These are phyloP conservation scores for Petrea volubilis DNA, from an alignment of 257 asterid genomes.

Conservation along the genomic window DNA sequence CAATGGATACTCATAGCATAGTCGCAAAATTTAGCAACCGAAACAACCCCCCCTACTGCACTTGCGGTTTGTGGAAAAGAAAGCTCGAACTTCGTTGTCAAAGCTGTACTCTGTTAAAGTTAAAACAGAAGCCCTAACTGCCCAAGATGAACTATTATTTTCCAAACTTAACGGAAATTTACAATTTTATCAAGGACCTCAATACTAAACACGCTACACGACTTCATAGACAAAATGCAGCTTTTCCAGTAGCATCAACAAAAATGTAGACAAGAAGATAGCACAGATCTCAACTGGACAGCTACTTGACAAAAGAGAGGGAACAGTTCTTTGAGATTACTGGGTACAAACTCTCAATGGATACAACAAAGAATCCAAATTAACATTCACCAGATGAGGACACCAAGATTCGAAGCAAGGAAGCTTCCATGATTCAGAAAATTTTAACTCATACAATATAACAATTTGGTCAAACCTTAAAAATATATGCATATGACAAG, in stretches of 20 bases:
- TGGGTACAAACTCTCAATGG: not conserved
- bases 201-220: not conserved
- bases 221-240: conserved; percentile 4
- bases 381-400: not conserved
- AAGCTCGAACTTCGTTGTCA: not conserved
- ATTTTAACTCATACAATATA: not conserved
- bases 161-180: not conserved
- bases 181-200: not conserved
- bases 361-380: conserved; percentile 1
- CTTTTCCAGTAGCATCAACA: not conserved
- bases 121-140: not conserved
- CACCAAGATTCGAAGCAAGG: not conserved
- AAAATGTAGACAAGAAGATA: conserved; percentile 10
- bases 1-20: not conserved
- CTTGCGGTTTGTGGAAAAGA: not conserved
- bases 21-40: not conserved
- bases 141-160: not conserved
- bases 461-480: not conserved
- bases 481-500: not conserved
- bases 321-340: not conserved
- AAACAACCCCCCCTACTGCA: not conserved
- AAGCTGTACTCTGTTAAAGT: not conserved
- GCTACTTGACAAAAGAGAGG: not conserved
- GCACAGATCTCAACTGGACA: not conserved
- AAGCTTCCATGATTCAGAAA: conserved; percentile 1